Percentiles rank a stretch among this genome's conserved stretches.
phyloP scores from a whole-genome alignment of 2,329 filamentous ascomycete species.

The Hymenoscyphus linearis region DNA sequence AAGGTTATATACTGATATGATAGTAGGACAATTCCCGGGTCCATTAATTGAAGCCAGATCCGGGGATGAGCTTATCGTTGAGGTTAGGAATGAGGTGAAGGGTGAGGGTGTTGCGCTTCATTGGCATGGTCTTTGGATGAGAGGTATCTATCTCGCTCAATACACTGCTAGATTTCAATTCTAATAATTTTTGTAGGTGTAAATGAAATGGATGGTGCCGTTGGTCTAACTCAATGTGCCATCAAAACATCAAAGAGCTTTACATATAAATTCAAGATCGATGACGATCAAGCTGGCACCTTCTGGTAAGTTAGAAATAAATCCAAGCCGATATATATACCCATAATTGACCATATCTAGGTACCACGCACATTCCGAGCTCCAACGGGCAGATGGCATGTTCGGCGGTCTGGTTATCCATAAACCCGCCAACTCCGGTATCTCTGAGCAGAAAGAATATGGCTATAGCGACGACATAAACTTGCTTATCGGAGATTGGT shows the following conservation, averaged over 20 bases:
- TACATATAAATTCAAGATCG: slow-evolving; percentile 15
- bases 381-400: slow-evolving; percentile 40
- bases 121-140: slow-evolving; percentile 37
- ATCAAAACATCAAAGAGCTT: slow-evolving; percentile 10
- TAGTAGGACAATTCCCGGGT: slow-evolving; percentile 28
- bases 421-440: slow-evolving; percentile 21
- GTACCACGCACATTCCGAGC: slow-evolving; percentile 41
- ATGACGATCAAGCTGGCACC: slow-evolving; percentile 12
- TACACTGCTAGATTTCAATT: neutral
- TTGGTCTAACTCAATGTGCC: slow-evolving; percentile 15
- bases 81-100: slow-evolving; percentile 36
- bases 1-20: neutral
- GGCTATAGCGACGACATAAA: slow-evolving; percentile 37
- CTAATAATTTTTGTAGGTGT: slow-evolving; percentile 18
- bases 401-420: slow-evolving; percentile 42
- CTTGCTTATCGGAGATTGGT: slow-evolving; percentile 44
- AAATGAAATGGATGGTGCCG: slow-evolving; percentile 18
- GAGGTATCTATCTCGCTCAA: neutral
- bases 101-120: slow-evolving; percentile 33
- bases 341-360: slow-evolving; percentile 30
- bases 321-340: no score
- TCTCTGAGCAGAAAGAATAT: slow-evolving; percentile 20
- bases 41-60: slow-evolving; percentile 40
- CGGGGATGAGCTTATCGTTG: slow-evolving; percentile 38
- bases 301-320: slow-evolving; percentile 10